Percentiles rank a stretch among this genome's conserved stretches.
Evolutionary conservation across 192 early-diverging fungal species (phyloP).

Genomic region (Backusella psychrophila): DNA sequence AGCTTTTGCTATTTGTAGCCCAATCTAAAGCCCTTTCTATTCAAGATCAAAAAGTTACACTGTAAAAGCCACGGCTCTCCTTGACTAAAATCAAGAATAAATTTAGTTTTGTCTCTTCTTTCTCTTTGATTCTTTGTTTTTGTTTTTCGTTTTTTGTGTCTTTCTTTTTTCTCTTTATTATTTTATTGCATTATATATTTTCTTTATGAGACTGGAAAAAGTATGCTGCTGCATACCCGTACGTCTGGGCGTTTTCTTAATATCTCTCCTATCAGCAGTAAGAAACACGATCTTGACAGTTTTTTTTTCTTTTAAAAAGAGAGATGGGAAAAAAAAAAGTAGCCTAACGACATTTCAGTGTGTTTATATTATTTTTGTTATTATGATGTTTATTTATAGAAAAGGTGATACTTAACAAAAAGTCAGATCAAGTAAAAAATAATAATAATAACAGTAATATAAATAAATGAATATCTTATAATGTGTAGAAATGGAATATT

Average conservation of each 20-base stretch:
- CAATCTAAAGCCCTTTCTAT: not conserved
- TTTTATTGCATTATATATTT: not conserved
- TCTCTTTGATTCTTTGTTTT: not conserved
- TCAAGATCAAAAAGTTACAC: conserved; percentile 2
- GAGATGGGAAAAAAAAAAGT: not conserved
- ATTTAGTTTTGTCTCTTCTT: not conserved
- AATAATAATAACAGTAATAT: not conserved
- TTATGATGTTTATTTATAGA: conserved; percentile 3
- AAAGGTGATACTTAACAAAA: not conserved
- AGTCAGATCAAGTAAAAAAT: not conserved
- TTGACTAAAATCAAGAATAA: not conserved
- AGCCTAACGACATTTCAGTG: not conserved
- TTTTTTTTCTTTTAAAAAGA: not conserved
- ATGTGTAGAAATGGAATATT: not conserved
- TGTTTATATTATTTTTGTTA: not conserved
- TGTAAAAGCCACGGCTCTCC: not conserved
- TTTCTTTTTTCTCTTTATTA: not conserved
- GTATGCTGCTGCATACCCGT: not conserved
- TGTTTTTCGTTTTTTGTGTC: not conserved
- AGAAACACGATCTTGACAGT: not conserved
- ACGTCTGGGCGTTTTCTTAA: not conserved
- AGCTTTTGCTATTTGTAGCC: not conserved
- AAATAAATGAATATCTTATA: not conserved
- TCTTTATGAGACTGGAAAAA: not conserved
- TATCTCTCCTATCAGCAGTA: not conserved